Conservation (phyloP, 306 rosid species). For the Dryas octopetala region DNA sequence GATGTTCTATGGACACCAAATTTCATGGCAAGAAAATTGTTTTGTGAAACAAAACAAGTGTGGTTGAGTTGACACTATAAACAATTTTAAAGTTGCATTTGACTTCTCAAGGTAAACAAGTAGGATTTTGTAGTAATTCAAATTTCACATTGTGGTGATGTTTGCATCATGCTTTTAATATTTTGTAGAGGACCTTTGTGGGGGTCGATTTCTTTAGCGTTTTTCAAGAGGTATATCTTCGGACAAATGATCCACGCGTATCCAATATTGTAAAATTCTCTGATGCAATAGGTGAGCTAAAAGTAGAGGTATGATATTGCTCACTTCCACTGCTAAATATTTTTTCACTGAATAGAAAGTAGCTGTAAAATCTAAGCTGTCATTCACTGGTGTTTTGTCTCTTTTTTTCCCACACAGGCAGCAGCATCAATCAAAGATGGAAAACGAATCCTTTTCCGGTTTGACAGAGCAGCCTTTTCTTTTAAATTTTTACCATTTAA, state of each 20-base stretch:
- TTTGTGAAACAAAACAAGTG: not conserved
- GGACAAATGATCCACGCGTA: conserved; percentile 80
- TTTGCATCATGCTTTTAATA: not conserved
- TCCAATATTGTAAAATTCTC: conserved; percentile 81
- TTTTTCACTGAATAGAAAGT: not conserved
- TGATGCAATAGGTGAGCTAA: conserved; percentile 94
- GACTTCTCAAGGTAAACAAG: no score
- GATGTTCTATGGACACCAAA: not conserved
- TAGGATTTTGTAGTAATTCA: no score
- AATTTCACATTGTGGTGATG: not conserved
- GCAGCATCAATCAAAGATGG: conserved; percentile 82
- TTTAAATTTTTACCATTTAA: conserved; percentile 86
- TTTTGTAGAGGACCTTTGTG: conserved; percentile 88
- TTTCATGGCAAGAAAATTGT: not conserved
- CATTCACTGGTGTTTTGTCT: not conserved
- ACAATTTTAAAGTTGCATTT: not conserved
- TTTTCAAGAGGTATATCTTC: conserved; percentile 87
- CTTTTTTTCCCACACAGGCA: conserved; percentile 49
- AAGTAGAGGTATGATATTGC: conserved; percentile 73
- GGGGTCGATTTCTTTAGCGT: conserved; percentile 86
- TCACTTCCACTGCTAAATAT: not conserved
- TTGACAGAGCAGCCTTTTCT: conserved; percentile 91
- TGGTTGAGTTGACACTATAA: not conserved
- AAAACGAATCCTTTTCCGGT: conserved; percentile 78
- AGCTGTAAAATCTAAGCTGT: no score